Evolutionary conservation across 2,329 filamentous ascomycete genomes (phyloP).

Genomic region (Aspergillus melleus): DNA sequence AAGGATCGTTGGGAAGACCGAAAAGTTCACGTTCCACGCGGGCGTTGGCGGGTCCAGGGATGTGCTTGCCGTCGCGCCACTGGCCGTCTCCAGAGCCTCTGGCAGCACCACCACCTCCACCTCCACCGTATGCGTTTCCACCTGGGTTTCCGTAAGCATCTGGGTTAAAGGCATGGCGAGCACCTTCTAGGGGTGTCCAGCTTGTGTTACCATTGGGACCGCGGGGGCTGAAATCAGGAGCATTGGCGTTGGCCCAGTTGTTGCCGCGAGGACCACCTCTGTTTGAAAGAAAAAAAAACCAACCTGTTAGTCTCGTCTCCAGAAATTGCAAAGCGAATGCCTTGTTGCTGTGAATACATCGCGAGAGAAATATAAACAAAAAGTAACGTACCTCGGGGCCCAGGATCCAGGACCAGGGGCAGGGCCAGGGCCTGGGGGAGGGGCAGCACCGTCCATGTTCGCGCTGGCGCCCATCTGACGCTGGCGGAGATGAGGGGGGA

Average conservation of each 20-base stretch:
- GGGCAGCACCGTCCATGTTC: slow-evolving; percentile 40
- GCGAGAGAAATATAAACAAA: neutral
- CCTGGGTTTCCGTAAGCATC: slow-evolving; percentile 63
- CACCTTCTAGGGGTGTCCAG: slow-evolving; percentile 36
- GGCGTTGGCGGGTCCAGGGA: slow-evolving; percentile 82
- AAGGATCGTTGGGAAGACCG: slow-evolving; percentile 83
- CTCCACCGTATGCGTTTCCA: slow-evolving; percentile 30
- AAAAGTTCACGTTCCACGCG: slow-evolving; percentile 95
- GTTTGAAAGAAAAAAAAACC: slow-evolving; percentile 6
- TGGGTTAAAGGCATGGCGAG: slow-evolving; percentile 56
- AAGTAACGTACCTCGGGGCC: slow-evolving; percentile 36
- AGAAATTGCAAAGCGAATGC: neutral
- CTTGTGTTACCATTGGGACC: slow-evolving; percentile 41
- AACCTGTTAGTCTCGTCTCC: neutral
- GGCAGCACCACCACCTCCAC: slow-evolving; percentile 51
- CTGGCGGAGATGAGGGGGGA: slow-evolving; percentile 63
- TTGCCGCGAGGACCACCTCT: slow-evolving; percentile 34
- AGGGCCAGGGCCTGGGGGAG: slow-evolving; percentile 21
- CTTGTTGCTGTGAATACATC: neutral
- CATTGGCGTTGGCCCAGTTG: slow-evolving; percentile 59
- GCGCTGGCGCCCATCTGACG: slow-evolving; percentile 38
- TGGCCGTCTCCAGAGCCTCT: slow-evolving; percentile 91
- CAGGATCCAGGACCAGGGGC: slow-evolving; percentile 27
- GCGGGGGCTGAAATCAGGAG: slow-evolving; percentile 57
- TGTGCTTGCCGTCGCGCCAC: slow-evolving; percentile 96